Evolutionary conservation across 2,329 filamentous ascomycete genomes (phyloP).

Genomic region (Cordyceps cateniannulata): DNA sequence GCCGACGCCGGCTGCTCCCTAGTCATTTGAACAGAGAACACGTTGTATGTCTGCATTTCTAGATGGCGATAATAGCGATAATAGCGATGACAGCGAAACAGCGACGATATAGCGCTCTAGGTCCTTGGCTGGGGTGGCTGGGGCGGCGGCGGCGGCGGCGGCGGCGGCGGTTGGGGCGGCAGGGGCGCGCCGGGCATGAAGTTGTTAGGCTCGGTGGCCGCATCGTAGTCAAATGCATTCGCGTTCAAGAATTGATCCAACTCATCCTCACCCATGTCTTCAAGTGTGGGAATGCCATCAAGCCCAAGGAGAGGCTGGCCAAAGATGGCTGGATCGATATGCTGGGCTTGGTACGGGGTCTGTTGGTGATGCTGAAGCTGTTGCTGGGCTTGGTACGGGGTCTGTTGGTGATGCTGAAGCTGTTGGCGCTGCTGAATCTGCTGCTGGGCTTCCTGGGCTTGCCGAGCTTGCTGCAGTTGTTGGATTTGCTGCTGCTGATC

Average conservation of each 20-base stretch:
- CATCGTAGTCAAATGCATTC: background rate
- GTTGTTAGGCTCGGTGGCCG: background rate
- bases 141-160: background rate
- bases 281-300: background rate
- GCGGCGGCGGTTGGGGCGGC: background rate
- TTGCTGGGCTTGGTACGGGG: no score
- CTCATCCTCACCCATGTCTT: background rate
- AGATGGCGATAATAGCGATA: no score
- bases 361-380: background rate
- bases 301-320: background rate
- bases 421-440: no score
- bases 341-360: background rate
- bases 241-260: background rate
- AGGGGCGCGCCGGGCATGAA: background rate
- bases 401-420: no score
- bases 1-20: no score
- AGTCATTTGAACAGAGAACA: no score
- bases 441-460: background rate
- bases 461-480: background rate
- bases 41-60: no score
- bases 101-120: no score
- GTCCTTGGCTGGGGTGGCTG: no score
- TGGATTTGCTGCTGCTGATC: background rate
- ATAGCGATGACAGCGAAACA: no score
- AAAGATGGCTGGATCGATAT: background rate